phyloP scores from a whole-genome alignment of 108 stramenopile genomes.

The Schizochytrium sp. region DNA sequence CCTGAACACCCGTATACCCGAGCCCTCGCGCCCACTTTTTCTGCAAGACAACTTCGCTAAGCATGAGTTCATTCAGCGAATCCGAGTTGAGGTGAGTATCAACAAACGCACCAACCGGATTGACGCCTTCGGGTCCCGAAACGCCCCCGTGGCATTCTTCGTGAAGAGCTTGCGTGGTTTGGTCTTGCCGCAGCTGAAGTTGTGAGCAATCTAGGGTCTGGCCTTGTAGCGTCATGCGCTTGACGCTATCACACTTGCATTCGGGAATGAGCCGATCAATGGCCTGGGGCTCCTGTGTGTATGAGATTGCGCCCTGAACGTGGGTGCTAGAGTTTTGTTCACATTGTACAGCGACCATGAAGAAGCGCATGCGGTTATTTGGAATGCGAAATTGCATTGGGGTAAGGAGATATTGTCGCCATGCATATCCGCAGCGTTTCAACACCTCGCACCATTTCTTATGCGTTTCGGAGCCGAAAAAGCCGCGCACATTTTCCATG shows the following conservation, averaged over 20 bases:
- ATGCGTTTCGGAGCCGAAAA: background rate
- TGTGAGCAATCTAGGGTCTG: background rate
- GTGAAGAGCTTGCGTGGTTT: background rate
- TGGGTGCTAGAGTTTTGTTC: background rate
- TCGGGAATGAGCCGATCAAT: background rate
- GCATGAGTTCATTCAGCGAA: background rate
- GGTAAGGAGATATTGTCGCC: background rate
- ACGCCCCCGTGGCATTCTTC: background rate
- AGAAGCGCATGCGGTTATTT: slow-evolving; percentile 6
- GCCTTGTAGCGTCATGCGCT: background rate
- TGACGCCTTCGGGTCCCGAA: background rate
- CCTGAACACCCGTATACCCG: background rate
- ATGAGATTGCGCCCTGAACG: too few species aligned
- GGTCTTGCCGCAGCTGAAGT: background rate
- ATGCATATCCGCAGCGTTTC: background rate
- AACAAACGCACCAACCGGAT: background rate
- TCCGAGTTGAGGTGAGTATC: background rate
- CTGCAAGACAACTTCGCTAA: background rate
- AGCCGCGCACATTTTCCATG: background rate
- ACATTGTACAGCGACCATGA: background rate
- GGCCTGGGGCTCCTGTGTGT: background rate
- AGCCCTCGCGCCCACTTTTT: slow-evolving; percentile 5
- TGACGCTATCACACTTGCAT: background rate
- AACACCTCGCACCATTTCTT: background rate
- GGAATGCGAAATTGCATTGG: slow-evolving; percentile 7